phyloP scores from a whole-genome alignment of 2,329 filamentous ascomycete species.

The Cercospora nicotianae region DNA sequence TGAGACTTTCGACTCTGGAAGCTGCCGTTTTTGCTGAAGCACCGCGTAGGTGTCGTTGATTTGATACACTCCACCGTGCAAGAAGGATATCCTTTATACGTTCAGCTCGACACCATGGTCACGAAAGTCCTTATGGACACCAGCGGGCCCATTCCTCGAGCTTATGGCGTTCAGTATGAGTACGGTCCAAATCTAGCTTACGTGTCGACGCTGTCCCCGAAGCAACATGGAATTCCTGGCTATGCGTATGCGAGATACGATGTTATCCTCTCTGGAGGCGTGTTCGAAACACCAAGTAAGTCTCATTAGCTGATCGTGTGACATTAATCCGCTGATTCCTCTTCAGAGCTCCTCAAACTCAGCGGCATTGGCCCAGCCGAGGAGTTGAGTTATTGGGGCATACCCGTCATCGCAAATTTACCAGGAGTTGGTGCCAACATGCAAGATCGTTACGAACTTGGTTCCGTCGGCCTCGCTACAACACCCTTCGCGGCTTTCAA shows the following conservation, averaged over 20 bases:
- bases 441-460: slow-evolving; percentile 59
- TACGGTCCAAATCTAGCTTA: slow-evolving; percentile 41
- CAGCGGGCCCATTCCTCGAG: slow-evolving; percentile 50
- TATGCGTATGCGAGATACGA: slow-evolving; percentile 45
- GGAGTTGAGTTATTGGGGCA: slow-evolving; percentile 55
- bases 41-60: slow-evolving; percentile 60
- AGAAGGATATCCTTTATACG: slow-evolving; percentile 56
- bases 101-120: slow-evolving; percentile 61
- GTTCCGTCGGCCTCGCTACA: slow-evolving; percentile 40
- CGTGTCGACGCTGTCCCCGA: slow-evolving; percentile 38
- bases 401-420: slow-evolving; percentile 56
- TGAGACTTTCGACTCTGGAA: not conserved
- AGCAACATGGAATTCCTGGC: slow-evolving; percentile 43
- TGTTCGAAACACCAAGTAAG: slow-evolving; percentile 50
- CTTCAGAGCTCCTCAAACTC: slow-evolving; percentile 59
- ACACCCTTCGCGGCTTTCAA: slow-evolving; percentile 12
- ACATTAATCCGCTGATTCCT: not conserved
- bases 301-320: no score
- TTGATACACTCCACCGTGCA: slow-evolving; percentile 53
- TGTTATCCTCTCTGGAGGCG: slow-evolving; percentile 51
- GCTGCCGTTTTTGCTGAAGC: slow-evolving; percentile 14
- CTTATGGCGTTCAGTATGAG: slow-evolving; percentile 44
- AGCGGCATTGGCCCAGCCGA: slow-evolving; percentile 59
- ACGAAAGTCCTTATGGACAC: slow-evolving; percentile 66
- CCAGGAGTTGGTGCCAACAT: slow-evolving; percentile 65